Conservation (phyloP, 1,284 basidiomycete genomes). For the Cryptococcus deneoformans region DNA sequence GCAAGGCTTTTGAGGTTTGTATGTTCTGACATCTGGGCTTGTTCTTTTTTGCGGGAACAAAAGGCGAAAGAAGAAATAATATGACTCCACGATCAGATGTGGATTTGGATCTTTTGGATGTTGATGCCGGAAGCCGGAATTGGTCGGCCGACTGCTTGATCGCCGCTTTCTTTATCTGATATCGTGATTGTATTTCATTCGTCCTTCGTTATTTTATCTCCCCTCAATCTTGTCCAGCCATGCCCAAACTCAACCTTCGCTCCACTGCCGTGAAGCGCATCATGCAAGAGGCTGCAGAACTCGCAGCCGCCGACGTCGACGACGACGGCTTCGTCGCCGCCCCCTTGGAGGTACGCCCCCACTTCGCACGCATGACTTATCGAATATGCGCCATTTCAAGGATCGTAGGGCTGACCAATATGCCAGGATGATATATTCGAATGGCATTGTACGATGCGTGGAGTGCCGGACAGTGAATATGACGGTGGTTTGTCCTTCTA, state of each 20-base stretch:
- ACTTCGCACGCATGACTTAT: background rate
- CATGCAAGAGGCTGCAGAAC: constrained; percentile 90
- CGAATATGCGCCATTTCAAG: no score
- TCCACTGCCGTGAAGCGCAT: constrained; percentile 84
- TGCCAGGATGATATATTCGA: constrained; percentile 54
- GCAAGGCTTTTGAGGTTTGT: constrained; percentile 12
- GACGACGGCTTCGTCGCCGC: constrained; percentile 57
- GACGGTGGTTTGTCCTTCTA: constrained; percentile 64
- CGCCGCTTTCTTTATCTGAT: no score
- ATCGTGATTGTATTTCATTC: no score
- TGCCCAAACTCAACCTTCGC: constrained; percentile 39
- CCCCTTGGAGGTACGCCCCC: constrained; percentile 71
- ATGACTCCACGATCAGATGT: background rate
- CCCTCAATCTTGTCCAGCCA: background rate
- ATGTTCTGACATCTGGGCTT: constrained; percentile 4
- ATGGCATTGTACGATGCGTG: constrained; percentile 97
- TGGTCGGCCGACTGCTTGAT: background rate
- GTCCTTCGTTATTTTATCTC: background rate
- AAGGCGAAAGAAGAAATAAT: background rate
- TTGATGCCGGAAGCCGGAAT: background rate
- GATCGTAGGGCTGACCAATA: background rate
- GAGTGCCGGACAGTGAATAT: constrained; percentile 80
- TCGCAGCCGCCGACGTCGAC: constrained; percentile 54
- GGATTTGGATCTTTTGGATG: background rate
- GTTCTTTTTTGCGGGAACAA: background rate